phyloP scores from a whole-genome alignment of 2,329 filamentous ascomycete species.

The Talaromyces pinophilus region DNA sequence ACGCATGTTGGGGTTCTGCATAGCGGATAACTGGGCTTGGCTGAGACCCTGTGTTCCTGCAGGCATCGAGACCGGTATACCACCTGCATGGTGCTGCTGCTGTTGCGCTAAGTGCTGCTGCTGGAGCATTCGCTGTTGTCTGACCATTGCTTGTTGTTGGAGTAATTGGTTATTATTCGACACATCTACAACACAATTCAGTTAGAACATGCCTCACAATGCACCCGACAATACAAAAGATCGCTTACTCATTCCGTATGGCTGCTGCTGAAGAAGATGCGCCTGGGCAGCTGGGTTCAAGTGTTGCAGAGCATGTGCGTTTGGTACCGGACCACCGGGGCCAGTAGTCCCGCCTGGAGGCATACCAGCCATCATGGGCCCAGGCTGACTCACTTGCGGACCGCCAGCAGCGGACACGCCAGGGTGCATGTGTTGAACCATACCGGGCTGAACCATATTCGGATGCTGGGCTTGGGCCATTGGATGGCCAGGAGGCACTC shows the following conservation, averaged over 20 bases:
- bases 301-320: slow-evolving; percentile 62
- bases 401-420: slow-evolving; percentile 61
- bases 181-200: slow-evolving; percentile 30
- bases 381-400: slow-evolving; percentile 61
- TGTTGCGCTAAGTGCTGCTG: slow-evolving; percentile 34
- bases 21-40: slow-evolving; percentile 46
- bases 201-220: background rate
- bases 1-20: slow-evolving; percentile 46
- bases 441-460: slow-evolving; percentile 53
- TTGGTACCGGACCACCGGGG: slow-evolving; percentile 53
- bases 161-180: slow-evolving; percentile 49
- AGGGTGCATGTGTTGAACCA: slow-evolving; percentile 61
- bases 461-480: slow-evolving; percentile 60
- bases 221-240: background rate
- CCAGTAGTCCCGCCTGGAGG: slow-evolving; percentile 58
- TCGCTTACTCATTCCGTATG: slow-evolving; percentile 46
- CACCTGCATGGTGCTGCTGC: slow-evolving; percentile 27
- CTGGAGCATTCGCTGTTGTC: slow-evolving; percentile 34
- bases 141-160: slow-evolving; percentile 42
- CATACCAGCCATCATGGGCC: slow-evolving; percentile 66
- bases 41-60: slow-evolving; percentile 45
- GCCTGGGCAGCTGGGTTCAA: slow-evolving; percentile 52
- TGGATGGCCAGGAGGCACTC: slow-evolving; percentile 61
- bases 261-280: slow-evolving; percentile 55
- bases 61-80: slow-evolving; percentile 43